Evolutionary conservation across 169 alveolate species (phyloP), one percentile per base, ranked within the genome.

Genomic region (Eimeria falciformis): DNA sequence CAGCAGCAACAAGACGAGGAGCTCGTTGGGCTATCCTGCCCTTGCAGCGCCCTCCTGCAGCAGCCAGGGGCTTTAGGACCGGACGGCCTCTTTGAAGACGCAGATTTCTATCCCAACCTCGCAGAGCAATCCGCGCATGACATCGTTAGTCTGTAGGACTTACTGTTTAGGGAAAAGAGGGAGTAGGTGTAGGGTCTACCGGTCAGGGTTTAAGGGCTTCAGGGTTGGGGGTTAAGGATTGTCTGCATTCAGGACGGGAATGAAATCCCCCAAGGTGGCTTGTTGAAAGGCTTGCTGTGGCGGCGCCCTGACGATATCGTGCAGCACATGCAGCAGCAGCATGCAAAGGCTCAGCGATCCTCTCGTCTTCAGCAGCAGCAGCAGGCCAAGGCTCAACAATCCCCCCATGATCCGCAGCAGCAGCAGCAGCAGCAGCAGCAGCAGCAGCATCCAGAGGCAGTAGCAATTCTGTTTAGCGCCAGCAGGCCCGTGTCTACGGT

Each of bases 221-320:
- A 11, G 55, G 33, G 37, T 4, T 25, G 17, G 37, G 25, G 71
- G 23, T 23, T 53, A 3, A 5, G 29, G 9, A 29, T 27, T 46
- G 47, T 73, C 84, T 73, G 6, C 53, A n/a, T 53, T 40, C 29
- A 78, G 88, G 88, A 29, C 53, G 37, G 43, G 25, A 71, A 37
- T 9, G 71, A 50, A 23, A 33, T 25, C 23, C 23, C 53, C 43
- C 25, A 43, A 78, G 69, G 18, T 11, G 5, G n/a, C 29, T 25
- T 78, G 71, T n/a, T n/a, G n/a, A 78, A 78, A 29, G 88, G 73
- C 37, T 71, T 78, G 69, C 88, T 78, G 73, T 78, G 88, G 88
- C 25, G 37, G 88, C 88, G 88, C 37, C 88, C 88, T 25, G 69
- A 78, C 71, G 88, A 78, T 50, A 78, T 78, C 29, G 88, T 78